These are phyloP conservation scores for Capsicum pubescens DNA, from an alignment of 257 asterid species.

Conservation along the genomic window DNA sequence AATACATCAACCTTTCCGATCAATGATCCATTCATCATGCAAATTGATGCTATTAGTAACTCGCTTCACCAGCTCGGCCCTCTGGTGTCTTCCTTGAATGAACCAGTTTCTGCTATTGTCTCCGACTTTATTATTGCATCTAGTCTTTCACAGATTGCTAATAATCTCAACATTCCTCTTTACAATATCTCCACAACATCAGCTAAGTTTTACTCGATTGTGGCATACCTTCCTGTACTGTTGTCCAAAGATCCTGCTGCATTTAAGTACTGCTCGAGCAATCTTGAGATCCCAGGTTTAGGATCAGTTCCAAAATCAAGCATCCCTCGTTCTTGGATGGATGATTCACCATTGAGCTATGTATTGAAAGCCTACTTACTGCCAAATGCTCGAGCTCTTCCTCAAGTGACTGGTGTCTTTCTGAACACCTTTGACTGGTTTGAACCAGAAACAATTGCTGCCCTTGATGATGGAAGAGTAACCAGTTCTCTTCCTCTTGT, in stretches of 20 bases:
- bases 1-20: constrained; percentile 7
- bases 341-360: constrained; percentile 38
- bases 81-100: constrained; percentile 27
- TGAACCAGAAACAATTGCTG: constrained; percentile 48
- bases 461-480: constrained; percentile 34
- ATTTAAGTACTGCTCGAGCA: constrained; percentile 27
- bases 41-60: constrained; percentile 27
- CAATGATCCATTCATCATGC: constrained; percentile 42
- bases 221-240: constrained; percentile 40
- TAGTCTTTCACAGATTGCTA: constrained; percentile 34
- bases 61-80: constrained; percentile 37
- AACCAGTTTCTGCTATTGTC: constrained; percentile 40
- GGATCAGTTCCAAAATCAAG: constrained; percentile 33
- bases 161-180: constrained; percentile 36
- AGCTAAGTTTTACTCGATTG: constrained; percentile 39
- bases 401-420: constrained; percentile 46
- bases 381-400: constrained; percentile 46
- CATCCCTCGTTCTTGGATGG: constrained; percentile 45
- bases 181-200: constrained; percentile 47
- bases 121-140: constrained; percentile 43
- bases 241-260: constrained; percentile 23
- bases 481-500: constrained; percentile 38
- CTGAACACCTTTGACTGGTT: constrained; percentile 47
- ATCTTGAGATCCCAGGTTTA: constrained; percentile 41
- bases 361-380: constrained; percentile 37